These are phyloP conservation scores for Westerdykella ornata DNA, from an alignment of 2,329 filamentous ascomycete species.

Conservation along the genomic window DNA sequence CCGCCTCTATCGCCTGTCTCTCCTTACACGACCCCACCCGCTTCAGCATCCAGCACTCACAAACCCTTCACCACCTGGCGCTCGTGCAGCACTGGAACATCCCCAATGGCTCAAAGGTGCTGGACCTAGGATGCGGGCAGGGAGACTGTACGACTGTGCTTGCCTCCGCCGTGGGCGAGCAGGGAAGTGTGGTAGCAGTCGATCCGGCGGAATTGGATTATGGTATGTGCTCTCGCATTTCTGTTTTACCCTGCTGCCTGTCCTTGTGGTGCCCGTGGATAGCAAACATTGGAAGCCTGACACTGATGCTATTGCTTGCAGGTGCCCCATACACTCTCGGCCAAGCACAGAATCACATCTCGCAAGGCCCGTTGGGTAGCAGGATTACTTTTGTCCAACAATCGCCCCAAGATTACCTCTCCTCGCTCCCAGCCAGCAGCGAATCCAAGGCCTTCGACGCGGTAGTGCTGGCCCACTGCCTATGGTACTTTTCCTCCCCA, in stretches of 20 bases:
- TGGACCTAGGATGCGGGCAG: constrained; percentile 57
- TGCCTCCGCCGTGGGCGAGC: constrained; percentile 43
- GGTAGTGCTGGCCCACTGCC: constrained; percentile 46
- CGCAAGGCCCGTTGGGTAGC: constrained; percentile 35
- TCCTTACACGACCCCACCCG: constrained; percentile 14
- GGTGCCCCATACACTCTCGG: constrained; percentile 45
- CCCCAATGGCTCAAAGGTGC: constrained; percentile 37
- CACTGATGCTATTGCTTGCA: constrained; percentile 17
- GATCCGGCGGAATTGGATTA: constrained; percentile 50
- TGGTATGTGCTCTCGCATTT: constrained; percentile 19
- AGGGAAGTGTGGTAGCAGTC: constrained; percentile 46
- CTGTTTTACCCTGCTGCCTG: constrained; percentile 1
- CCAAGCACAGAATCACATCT: constrained; percentile 45
- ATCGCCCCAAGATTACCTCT: constrained; percentile 35
- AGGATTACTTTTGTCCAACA: constrained; percentile 43
- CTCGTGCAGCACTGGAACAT: constrained; percentile 20
- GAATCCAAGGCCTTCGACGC: constrained; percentile 37
- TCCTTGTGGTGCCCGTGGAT: neutral
- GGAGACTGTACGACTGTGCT: constrained; percentile 52
- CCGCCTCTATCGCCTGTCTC: constrained; percentile 11
- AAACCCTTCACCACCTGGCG: constrained; percentile 18
- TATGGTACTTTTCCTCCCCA: constrained; percentile 49
- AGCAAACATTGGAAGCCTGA: neutral
- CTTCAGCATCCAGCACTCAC: constrained; percentile 15
- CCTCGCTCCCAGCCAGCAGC: constrained; percentile 8